Base-by-base conservation (phyloP, 2,329 filamentous ascomycete genomes). In the Huntiella decipiens region DNA sequence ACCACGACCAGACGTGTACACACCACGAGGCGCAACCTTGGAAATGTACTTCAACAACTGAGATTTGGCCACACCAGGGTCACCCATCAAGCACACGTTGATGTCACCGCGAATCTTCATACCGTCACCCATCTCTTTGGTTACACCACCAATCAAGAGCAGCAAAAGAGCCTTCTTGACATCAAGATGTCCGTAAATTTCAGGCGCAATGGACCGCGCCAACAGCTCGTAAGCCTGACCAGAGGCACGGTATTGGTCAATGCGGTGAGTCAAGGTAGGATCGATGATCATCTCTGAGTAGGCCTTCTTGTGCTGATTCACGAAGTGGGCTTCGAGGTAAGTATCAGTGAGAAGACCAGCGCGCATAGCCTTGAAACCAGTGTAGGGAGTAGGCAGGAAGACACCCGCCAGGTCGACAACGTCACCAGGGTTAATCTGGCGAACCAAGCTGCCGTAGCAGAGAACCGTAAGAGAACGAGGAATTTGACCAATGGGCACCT, bases 91-190 rank as follows among this genome's bases (percentile, higher is more conserved):
- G 61, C 91, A 96, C 52, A 98, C 80, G 64, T 98, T 98, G 68
- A 98, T 93, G 58, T 98, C 91, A 56, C 91, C 91, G 71, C 91
- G 85, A 59, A 98, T 98, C 56, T 86, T 82, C 91, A 98, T 96
- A 50, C 91, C 91, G 57, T 98, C 91, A 44, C 86, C 86, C 73
- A 96, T 92, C 57, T 91, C 80, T 63, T 98, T 98, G 3, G 79
- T 91, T 1, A 95, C 88, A 66, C 91, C 91, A 51, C 91, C 91
- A 53, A 98, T 94, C 32, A 98, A 74, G 28, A 96, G 77, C 4
- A 98, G 70, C n/a, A 98, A 73, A 10, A 98, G 74, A 1, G 91
- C 91, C 62, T 98, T 98, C 69, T 98, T 98, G 43, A 98, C 91
- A 60, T 98, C 91, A 16, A 92, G 68, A 58, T 98, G 91, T 22